These are phyloP conservation scores for Mycena latifolia DNA, from an alignment of 768 basidiomycete genomes.

Conservation along the genomic window DNA sequence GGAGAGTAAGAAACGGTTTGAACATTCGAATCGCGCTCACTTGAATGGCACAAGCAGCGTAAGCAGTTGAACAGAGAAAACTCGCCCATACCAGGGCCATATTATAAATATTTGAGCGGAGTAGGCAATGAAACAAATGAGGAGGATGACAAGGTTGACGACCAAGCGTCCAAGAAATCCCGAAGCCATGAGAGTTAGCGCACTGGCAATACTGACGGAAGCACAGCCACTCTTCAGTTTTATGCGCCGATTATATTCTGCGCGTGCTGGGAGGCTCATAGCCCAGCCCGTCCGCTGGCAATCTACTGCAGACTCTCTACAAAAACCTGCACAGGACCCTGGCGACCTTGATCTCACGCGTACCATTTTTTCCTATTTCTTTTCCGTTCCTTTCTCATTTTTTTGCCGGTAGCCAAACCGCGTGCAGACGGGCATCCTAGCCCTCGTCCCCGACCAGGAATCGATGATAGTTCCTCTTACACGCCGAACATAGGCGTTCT, in stretches of 20 bases:
- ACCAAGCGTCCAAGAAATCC: conserved; percentile 68
- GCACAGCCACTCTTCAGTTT: not conserved
- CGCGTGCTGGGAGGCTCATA: conserved; percentile 11
- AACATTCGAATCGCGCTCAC: conserved; percentile 57
- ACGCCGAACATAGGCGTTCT: conserved; percentile 8
- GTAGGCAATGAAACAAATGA: conserved; percentile 91
- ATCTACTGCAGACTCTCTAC: conserved; percentile 8
- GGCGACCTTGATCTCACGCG: conserved; percentile 2
- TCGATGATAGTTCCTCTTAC: conserved; percentile 10
- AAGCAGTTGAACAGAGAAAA: conserved; percentile 79
- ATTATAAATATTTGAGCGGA: conserved; percentile 92
- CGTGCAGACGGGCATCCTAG: not conserved
- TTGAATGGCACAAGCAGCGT: conserved; percentile 91
- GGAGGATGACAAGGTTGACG: conserved; percentile 75
- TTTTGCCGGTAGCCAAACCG: not conserved
- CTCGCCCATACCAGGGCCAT: conserved; percentile 92
- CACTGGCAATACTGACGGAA: not conserved
- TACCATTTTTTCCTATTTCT: conserved; percentile 8
- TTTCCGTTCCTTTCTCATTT: not conserved
- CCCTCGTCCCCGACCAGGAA: not conserved
- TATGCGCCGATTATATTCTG: conserved; percentile 29
- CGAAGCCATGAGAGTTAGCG: conserved; percentile 45
- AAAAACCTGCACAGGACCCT: not conserved
- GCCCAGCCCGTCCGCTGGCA: conserved; percentile 27
- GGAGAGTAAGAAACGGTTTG: conserved; percentile 20